Evolutionary conservation across 345 rosid species (phyloP).

Genomic region (Clausena lansium): DNA sequence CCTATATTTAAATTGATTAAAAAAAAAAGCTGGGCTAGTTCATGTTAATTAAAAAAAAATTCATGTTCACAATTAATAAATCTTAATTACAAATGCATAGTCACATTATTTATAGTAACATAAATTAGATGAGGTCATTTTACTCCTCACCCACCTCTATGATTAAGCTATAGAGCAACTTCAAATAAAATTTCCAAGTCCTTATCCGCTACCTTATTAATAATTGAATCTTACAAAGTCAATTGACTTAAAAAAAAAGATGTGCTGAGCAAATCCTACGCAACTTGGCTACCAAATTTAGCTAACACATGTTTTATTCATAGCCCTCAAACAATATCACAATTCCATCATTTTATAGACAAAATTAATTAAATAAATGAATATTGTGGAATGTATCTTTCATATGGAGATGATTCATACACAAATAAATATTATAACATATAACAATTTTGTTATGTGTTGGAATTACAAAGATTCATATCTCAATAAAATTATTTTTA

Average conservation of each 20-base stretch:
- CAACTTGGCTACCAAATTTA: neutral
- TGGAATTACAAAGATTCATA: too few relatives aligned
- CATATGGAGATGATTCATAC: neutral
- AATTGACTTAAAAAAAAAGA: neutral
- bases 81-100: neutral
- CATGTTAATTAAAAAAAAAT: neutral
- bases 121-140: neutral
- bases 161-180: neutral
- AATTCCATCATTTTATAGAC: neutral
- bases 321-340: neutral
- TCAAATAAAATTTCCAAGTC: slow-evolving; percentile 2
- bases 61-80: too few relatives aligned
- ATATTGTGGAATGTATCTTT: too few relatives aligned
- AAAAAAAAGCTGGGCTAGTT: neutral
- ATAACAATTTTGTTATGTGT: too few relatives aligned
- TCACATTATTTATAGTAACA: neutral
- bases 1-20: neutral
- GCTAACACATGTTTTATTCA: neutral
- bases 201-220: slow-evolving; percentile 8
- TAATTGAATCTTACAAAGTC: slow-evolving; percentile 5
- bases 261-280: neutral
- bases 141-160: neutral
- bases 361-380: too few relatives aligned
- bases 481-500: too few relatives aligned
- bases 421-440: neutral